These are phyloP conservation scores for Camellia oleifera DNA, from an alignment of 179 eudicot species.

Conservation along the genomic window DNA sequence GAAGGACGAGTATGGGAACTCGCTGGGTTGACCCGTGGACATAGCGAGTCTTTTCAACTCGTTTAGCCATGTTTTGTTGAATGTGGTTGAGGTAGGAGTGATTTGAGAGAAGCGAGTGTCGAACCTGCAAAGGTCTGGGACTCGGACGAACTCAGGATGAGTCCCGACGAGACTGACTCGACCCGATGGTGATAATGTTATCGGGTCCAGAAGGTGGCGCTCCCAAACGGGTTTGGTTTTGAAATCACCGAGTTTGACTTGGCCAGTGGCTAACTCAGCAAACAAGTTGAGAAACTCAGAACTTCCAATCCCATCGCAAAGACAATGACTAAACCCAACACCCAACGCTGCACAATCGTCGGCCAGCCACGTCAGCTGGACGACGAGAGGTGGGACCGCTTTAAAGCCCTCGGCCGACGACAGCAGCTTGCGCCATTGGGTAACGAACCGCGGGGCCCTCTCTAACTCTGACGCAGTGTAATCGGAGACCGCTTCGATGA, in stretches of 20 bases:
- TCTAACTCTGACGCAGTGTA: conserved; percentile 39
- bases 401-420: conserved; percentile 47
- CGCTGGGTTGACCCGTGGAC: conserved; percentile 24
- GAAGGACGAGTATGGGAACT: conserved; percentile 44
- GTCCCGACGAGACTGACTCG: neutral
- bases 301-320: conserved; percentile 74
- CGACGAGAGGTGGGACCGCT: conserved; percentile 49
- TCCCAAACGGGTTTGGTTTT: conserved; percentile 56
- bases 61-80: conserved; percentile 26
- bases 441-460: conserved; percentile 46
- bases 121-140: conserved; percentile 49
- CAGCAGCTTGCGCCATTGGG: conserved; percentile 56
- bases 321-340: conserved; percentile 62
- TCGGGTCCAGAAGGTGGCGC: conserved; percentile 49
- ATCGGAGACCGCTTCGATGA: conserved; percentile 55
- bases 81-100: conserved; percentile 51
- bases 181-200: neutral
- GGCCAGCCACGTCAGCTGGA: conserved; percentile 83
- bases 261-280: conserved; percentile 39
- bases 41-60: conserved; percentile 38
- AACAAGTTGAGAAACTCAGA: conserved; percentile 53
- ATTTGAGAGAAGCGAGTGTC: conserved; percentile 31
- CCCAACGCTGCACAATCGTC: conserved; percentile 54
- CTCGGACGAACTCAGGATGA: conserved; percentile 65
- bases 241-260: conserved; percentile 24